Base-by-base conservation (phyloP, 1,284 basidiomycete genomes). In the Cerrena zonata region DNA sequence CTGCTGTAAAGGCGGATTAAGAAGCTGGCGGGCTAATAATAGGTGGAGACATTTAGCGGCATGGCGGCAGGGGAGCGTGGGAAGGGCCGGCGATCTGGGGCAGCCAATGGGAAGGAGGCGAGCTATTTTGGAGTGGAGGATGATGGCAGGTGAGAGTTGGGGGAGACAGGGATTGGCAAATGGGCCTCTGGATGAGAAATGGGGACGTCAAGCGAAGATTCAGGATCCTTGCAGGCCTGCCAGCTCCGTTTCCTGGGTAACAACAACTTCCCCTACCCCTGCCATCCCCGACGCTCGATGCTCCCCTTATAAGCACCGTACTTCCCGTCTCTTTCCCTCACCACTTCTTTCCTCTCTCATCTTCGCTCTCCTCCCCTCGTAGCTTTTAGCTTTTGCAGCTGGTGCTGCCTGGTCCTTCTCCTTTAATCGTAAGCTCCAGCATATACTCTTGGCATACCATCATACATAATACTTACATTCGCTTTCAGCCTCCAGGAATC, bases 361-460 rank as follows among this genome's bases (percentile, higher is more conserved):
- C 53, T 53, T 57, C 54, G 53, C 52, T 53, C 30, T 48, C 52
- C 47, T 50, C 52, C 45, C 51, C 53, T 50, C 49, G 48, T 58
- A 15, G 30, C 30, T 34, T 34, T 34, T 7, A 15, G 57, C 47
- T 53, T 58, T 50, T 43, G 69, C 71, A 72, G 71, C 71, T 61
- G 69, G 48, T 48, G 71, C 71, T 71, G 70, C 67, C 59, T 58
- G 55, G 54, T 54, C 57, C 60, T 59, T 56, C 54, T 56, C 58
- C 58, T 64, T 68, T 48, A 51, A 64, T 61, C 13, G 19, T 54
- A 45, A 52, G 48, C 42, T 19, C 19, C 5, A n/a, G n/a, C n/a
- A n/a, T n/a, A n/a, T n/a, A n/a, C n/a, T n/a, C n/a, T n/a, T n/a
- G n/a, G n/a, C n/a, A n/a, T n/a, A n/a, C n/a, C n/a, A n/a, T n/a